Evolutionary conservation across 306 rosid species (phyloP).

Genomic region (Trifolium fragiferum): DNA sequence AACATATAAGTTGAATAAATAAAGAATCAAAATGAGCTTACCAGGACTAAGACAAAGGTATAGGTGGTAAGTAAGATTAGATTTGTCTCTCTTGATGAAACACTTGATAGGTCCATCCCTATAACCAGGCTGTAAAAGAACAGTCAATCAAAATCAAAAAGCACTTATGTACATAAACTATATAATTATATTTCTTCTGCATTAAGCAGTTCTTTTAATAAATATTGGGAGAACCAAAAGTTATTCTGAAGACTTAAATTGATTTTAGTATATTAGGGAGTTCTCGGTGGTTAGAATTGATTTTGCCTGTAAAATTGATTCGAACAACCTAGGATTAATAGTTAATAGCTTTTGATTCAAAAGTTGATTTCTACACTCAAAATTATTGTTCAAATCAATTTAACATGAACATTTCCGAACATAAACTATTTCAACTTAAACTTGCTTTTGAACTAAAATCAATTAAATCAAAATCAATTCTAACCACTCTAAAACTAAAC

Average conservation of each 20-base stretch:
- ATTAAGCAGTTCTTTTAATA: not conserved
- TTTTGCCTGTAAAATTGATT: no score
- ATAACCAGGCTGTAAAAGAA: slow-evolving; percentile 73
- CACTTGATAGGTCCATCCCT: slow-evolving; percentile 87
- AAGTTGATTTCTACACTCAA: not conserved
- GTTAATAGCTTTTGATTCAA: no score
- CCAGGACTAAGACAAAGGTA: slow-evolving; percentile 93
- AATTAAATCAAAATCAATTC: no score
- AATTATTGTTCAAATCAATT: not conserved
- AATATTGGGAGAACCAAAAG: no score
- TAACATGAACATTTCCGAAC: no score
- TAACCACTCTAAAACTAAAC: no score
- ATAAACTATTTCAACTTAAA: no score
- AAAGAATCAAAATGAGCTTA: slow-evolving; percentile 46
- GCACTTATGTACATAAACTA: not conserved
- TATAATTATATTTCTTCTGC: not conserved
- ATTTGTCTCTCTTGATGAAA: slow-evolving; percentile 93
- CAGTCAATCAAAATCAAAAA: not conserved
- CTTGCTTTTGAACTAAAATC: no score
- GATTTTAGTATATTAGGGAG: no score
- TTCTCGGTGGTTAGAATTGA: no score
- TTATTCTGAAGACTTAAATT: no score
- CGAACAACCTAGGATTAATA: no score
- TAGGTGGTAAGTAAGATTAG: slow-evolving; percentile 83
- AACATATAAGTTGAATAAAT: not conserved